These are phyloP conservation scores for Acanthamoeba sp. DNA, from an alignment of 208 protist species.

Conservation along the genomic window DNA sequence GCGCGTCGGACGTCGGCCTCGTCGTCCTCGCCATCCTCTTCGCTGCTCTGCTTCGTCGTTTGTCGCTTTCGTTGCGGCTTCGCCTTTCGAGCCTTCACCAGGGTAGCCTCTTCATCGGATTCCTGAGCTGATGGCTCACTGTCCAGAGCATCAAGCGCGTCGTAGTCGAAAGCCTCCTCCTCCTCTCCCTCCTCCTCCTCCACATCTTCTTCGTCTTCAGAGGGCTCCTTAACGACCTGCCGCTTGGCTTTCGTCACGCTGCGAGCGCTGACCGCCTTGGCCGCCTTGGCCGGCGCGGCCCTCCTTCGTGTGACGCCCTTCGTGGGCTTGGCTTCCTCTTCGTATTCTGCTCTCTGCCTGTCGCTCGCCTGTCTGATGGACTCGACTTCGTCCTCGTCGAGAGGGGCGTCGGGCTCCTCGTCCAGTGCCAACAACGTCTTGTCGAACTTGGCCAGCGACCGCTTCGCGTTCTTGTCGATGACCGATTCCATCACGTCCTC, in stretches of 20 bases:
- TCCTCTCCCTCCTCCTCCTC: background rate
- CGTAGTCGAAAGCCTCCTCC: background rate
- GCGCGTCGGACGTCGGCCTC: background rate
- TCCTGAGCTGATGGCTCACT: background rate
- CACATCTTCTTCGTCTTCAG: background rate
- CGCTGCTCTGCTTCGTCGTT: background rate
- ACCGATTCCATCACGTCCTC: conserved; percentile 5
- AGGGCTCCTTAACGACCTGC: background rate
- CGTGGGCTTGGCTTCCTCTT: background rate
- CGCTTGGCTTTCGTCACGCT: background rate
- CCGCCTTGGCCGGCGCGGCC: background rate
- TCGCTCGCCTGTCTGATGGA: background rate
- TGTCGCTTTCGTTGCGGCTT: background rate
- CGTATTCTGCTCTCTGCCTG: background rate
- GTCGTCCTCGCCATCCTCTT: background rate
- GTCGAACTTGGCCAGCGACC: conserved; percentile 35
- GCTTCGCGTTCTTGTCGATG: conserved; percentile 8
- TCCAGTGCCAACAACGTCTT: background rate
- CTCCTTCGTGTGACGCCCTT: background rate
- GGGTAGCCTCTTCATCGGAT: background rate
- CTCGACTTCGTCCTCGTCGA: background rate
- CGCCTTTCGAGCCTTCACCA: background rate
- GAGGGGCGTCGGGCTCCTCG: background rate
- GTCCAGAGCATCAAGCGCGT: background rate
- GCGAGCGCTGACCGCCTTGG: background rate